These are phyloP conservation scores for Yamadazyma olivae DNA, from an alignment of 805 yeast genomes.

Conservation along the genomic window DNA sequence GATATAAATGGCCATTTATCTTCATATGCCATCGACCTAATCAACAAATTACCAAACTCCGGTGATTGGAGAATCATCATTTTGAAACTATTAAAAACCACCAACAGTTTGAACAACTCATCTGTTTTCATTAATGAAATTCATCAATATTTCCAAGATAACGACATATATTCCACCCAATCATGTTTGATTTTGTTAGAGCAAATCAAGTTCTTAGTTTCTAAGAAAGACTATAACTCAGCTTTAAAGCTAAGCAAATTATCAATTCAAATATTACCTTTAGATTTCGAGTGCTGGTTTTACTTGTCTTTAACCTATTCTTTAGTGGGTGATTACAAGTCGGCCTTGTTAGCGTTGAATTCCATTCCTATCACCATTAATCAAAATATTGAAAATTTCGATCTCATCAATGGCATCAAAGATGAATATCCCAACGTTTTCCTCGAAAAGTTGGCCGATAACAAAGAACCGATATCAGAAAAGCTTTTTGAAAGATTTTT, in stretches of 20 bases:
- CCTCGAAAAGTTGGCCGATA: constrained; percentile 12
- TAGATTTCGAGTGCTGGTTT: constrained; percentile 75
- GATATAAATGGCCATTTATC: constrained; percentile 30
- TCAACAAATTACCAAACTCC: constrained; percentile 2
- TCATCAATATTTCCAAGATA: constrained; percentile 15
- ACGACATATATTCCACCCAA: constrained; percentile 34
- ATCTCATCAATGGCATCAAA: constrained; percentile 19
- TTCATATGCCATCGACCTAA: constrained; percentile 31
- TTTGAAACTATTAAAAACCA: constrained; percentile 21
- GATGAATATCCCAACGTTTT: constrained; percentile 24
- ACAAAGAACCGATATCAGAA: constrained; percentile 24
- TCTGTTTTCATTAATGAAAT: constrained; percentile 20
- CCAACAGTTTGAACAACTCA: constrained; percentile 20
- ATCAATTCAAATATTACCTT: constrained; percentile 67
- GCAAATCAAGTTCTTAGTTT: constrained; percentile 62
- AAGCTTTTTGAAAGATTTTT: constrained; percentile 24
- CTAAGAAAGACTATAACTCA: constrained; percentile 48
- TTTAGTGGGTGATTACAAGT: constrained; percentile 48
- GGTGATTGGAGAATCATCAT: constrained; percentile 22
- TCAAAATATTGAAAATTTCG: constrained; percentile 28
- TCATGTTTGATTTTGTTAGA: constrained; percentile 55
- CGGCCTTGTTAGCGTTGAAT: constrained; percentile 67
- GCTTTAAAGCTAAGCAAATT: constrained; percentile 60
- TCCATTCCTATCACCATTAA: constrained; percentile 58
- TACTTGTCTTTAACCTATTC: constrained; percentile 59